phyloP scores from a whole-genome alignment of 73 alveolate species.

The Paramecium biaurelia region DNA sequence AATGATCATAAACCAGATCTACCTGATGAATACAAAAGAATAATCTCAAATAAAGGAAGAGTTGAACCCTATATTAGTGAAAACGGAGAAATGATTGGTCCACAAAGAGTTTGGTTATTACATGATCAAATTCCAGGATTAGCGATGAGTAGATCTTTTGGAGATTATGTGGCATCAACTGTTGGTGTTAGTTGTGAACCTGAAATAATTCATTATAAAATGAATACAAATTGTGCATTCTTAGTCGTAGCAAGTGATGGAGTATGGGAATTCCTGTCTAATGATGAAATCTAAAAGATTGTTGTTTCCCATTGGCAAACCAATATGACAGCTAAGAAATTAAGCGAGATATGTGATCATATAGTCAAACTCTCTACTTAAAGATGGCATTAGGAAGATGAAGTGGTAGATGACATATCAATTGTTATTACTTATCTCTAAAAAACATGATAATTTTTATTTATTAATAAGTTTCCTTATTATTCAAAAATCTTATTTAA shows the following conservation, averaged over 20 bases:
- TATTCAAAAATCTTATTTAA: background rate
- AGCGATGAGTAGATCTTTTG: slow-evolving; percentile 97
- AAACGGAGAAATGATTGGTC: slow-evolving; percentile 80
- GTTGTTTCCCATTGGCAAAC: slow-evolving; percentile 27
- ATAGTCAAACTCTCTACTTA: slow-evolving; percentile 73
- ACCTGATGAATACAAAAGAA: slow-evolving; percentile 83
- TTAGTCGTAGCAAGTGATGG: slow-evolving; percentile 95
- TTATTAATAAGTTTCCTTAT: background rate
- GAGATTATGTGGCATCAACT: slow-evolving; percentile 88
- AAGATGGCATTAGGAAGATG: slow-evolving; percentile 85
- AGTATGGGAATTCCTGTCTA: slow-evolving; percentile 91
- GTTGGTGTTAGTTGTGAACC: slow-evolving; percentile 95
- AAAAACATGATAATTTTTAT: background rate
- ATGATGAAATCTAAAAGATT: slow-evolving; percentile 81
- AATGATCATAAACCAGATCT: slow-evolving; percentile 92
- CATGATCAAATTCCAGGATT: slow-evolving; percentile 94
- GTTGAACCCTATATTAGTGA: slow-evolving; percentile 75
- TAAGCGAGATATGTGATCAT: slow-evolving; percentile 54
- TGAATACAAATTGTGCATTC: slow-evolving; percentile 74
- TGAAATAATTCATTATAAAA: slow-evolving; percentile 69
- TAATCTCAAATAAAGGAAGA: slow-evolving; percentile 82
- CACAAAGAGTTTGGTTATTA: slow-evolving; percentile 93
- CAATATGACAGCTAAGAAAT: slow-evolving; percentile 35
- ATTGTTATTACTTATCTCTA: slow-evolving; percentile 46
- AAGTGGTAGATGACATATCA: slow-evolving; percentile 93